Evolutionary conservation across 2,329 filamentous ascomycete genomes (phyloP).

Genomic region (Neofusicoccum kwambonambiense): DNA sequence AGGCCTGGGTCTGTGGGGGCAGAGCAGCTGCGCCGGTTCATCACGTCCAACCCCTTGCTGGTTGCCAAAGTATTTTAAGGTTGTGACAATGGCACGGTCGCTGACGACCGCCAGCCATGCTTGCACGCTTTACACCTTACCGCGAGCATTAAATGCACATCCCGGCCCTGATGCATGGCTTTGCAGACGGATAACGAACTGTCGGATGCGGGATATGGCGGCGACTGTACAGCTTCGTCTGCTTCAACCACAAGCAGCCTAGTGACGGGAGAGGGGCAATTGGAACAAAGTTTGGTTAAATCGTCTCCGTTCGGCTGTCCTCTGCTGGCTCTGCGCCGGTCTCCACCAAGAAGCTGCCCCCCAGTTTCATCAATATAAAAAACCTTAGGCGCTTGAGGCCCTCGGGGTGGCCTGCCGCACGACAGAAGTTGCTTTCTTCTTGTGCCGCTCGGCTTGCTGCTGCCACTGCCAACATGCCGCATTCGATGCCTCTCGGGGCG

Average conservation of each 20-base stretch:
- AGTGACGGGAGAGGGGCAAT: too few relatives aligned
- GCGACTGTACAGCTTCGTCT: background rate
- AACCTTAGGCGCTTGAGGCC: background rate
- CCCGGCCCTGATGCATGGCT: background rate
- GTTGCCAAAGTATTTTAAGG: background rate
- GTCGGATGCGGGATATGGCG: background rate
- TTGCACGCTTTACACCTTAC: background rate
- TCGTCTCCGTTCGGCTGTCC: background rate
- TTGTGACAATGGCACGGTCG: background rate
- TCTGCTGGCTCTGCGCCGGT: background rate
- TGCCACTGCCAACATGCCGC: background rate
- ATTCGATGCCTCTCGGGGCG: background rate
- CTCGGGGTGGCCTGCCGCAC: background rate
- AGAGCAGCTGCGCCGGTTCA: background rate
- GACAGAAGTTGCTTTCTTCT: background rate
- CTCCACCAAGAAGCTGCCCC: background rate
- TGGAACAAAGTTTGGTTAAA: background rate
- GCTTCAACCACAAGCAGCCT: background rate
- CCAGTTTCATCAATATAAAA: background rate
- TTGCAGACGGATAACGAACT: background rate
- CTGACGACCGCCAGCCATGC: background rate
- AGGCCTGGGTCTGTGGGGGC: background rate
- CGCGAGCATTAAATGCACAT: background rate
- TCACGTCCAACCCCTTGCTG: background rate
- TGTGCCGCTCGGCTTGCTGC: background rate